Conservation (phyloP, 768 basidiomycete genomes). For the Phanerodontia chrysosporium region DNA sequence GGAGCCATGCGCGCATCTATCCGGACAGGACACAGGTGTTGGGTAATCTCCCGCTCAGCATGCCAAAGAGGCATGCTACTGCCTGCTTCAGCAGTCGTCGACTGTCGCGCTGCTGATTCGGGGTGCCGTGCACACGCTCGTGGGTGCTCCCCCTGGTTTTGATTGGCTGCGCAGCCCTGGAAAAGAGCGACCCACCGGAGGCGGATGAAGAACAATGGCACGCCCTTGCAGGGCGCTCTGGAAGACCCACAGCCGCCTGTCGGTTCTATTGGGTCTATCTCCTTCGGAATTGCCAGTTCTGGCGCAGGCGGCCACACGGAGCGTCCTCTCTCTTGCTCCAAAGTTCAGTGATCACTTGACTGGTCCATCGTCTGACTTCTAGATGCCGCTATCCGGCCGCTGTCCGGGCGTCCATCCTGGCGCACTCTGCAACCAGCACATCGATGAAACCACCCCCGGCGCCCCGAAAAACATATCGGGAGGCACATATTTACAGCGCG, state of each 20-base stretch:
- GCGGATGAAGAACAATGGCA: background rate
- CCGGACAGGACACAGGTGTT: background rate
- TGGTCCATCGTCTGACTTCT: background rate
- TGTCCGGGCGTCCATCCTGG: background rate
- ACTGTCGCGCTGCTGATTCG: background rate
- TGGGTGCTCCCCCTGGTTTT: background rate
- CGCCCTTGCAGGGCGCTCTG: background rate
- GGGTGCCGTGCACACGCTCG: background rate
- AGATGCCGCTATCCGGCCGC: conserved; percentile 10
- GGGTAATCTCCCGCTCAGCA: background rate
- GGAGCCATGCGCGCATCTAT: background rate
- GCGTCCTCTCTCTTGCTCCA: background rate
- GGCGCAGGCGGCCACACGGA: background rate
- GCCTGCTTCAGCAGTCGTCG: background rate
- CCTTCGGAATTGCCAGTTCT: background rate
- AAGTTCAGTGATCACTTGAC: background rate
- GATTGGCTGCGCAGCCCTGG: background rate
- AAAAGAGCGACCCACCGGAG: background rate
- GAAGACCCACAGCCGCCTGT: background rate
- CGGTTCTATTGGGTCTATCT: background rate
- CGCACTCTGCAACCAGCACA: background rate
- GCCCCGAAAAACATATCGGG: background rate
- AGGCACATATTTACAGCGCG: conserved; percentile 5
- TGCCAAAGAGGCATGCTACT: background rate
- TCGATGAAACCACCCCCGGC: background rate